These are phyloP conservation scores for Microdochium nivale DNA, from an alignment of 2,329 filamentous ascomycete genomes.

Conservation along the genomic window DNA sequence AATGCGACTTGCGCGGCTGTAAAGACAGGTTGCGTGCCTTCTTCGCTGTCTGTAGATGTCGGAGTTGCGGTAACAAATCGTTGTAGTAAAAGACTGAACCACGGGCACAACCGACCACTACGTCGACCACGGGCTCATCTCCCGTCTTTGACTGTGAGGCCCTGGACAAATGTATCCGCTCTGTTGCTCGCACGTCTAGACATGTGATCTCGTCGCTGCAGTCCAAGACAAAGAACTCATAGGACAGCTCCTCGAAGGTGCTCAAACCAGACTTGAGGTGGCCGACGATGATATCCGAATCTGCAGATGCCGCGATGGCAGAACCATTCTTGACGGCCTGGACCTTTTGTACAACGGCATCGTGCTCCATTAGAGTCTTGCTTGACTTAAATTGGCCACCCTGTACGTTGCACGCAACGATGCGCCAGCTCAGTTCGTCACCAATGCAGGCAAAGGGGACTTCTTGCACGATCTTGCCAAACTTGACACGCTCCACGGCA, in stretches of 20 bases:
- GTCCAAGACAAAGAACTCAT: slow-evolving; percentile 50
- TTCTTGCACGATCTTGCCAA: slow-evolving; percentile 28
- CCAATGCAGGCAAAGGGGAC: slow-evolving; percentile 38
- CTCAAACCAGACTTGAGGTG: slow-evolving; percentile 25
- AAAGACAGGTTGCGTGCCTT: slow-evolving; percentile 37
- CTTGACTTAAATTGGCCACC: slow-evolving; percentile 16
- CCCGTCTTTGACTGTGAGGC: slow-evolving; percentile 17
- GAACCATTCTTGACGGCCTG: slow-evolving; percentile 44
- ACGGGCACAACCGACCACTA: slow-evolving; percentile 68
- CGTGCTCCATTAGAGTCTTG: slow-evolving; percentile 27
- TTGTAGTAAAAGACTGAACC: slow-evolving; percentile 78
- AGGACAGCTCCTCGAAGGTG: slow-evolving; percentile 34
- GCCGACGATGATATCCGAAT: slow-evolving; percentile 52
- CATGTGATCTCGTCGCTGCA: slow-evolving; percentile 56
- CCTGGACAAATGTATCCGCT: slow-evolving; percentile 22
- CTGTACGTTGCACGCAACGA: slow-evolving; percentile 36
- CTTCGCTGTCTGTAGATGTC: slow-evolving; percentile 25
- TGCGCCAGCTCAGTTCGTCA: slow-evolving; percentile 26
- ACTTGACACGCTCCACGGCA: slow-evolving; percentile 27
- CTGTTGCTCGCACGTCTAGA: slow-evolving; percentile 48
- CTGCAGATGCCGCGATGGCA: slow-evolving; percentile 46
- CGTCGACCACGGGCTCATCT: slow-evolving; percentile 45
- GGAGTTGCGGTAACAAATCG: slow-evolving; percentile 57
- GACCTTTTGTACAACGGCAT: slow-evolving; percentile 35
- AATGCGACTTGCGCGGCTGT: slow-evolving; percentile 66